phyloP scores from a whole-genome alignment of 495 filamentous ascomycete genomes.

The Clavariopsis aquatica region DNA sequence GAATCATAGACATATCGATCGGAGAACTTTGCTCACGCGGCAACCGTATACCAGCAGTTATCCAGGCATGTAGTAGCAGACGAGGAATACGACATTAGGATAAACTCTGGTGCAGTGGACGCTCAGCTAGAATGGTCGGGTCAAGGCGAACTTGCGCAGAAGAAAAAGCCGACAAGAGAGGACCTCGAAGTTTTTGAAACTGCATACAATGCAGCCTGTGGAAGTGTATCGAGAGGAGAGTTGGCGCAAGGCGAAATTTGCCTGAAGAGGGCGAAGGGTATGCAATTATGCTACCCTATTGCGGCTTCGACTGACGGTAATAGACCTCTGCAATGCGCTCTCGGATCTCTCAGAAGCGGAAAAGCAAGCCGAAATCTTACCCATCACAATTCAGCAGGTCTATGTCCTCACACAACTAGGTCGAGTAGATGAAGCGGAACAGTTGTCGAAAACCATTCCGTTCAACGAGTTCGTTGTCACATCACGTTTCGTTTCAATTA shows the following conservation, averaged over 20 bases:
- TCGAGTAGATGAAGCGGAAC: conserved; percentile 70
- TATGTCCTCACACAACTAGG: conserved; percentile 75
- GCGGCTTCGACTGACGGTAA: not conserved
- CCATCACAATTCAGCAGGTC: conserved; percentile 83
- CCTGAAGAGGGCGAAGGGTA: conserved; percentile 77
- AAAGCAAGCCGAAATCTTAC: conserved; percentile 76
- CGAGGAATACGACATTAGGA: conserved; percentile 82
- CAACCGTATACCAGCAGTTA: conserved; percentile 67
- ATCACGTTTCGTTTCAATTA: conserved; percentile 1
- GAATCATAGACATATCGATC: conserved; percentile 67
- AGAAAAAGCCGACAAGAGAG: conserved; percentile 64
- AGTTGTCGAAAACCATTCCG: conserved; percentile 64
- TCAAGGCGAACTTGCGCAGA: conserved; percentile 52
- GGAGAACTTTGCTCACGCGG: conserved; percentile 76
- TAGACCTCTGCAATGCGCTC: conserved; percentile 77
- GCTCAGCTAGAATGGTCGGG: conserved; percentile 88
- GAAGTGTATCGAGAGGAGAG: conserved; percentile 77
- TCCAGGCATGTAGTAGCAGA: conserved; percentile 52
- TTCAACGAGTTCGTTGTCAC: conserved; percentile 58
- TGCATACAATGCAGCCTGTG: conserved; percentile 88
- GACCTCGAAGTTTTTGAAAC: conserved; percentile 92
- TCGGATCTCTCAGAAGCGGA: conserved; percentile 84
- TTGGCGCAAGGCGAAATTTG: conserved; percentile 73
- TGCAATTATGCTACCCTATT: conserved; percentile 1
- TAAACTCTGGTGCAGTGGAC: conserved; percentile 78